Conservation (phyloP, 2,329 filamentous ascomycete species). For the Pleurostoma richardsiae region DNA sequence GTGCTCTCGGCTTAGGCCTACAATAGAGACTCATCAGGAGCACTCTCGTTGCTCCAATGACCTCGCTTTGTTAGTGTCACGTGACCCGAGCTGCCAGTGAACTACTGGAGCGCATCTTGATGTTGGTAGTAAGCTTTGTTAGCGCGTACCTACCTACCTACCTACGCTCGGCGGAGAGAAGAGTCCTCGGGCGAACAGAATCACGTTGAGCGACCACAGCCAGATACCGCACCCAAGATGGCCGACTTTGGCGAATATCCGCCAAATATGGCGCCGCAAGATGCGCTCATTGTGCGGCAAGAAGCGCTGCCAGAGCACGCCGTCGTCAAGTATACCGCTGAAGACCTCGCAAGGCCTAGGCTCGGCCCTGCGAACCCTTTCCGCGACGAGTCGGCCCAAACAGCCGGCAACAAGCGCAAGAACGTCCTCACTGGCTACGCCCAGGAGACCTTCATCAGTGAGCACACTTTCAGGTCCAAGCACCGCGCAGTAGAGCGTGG, state of each 20-base stretch:
- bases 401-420: slow-evolving; percentile 60
- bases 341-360: slow-evolving; percentile 61
- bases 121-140: no score
- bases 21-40: no score
- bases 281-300: slow-evolving; percentile 56
- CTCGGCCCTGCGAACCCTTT: slow-evolving; percentile 74
- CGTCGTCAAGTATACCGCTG: slow-evolving; percentile 63
- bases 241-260: slow-evolving; percentile 59
- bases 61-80: no score
- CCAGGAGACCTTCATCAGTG: slow-evolving; percentile 83
- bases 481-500: slow-evolving; percentile 76
- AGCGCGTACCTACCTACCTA: no score
- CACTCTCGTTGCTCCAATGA: no score
- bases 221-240: slow-evolving; percentile 33
- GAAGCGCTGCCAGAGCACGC: slow-evolving; percentile 52
- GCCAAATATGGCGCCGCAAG: slow-evolving; percentile 60
- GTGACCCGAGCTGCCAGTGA: no score
- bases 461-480: slow-evolving; percentile 82
- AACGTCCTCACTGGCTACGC: slow-evolving; percentile 82
- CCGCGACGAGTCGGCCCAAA: slow-evolving; percentile 47
- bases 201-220: background rate
- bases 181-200: background rate
- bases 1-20: no score
- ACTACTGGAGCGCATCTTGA: no score
- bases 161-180: background rate